Percentiles rank a stretch among this genome's conserved stretches.
Evolutionary conservation across 129 eudicot genomes (phyloP).

Genomic region (Erigeron canadensis): DNA sequence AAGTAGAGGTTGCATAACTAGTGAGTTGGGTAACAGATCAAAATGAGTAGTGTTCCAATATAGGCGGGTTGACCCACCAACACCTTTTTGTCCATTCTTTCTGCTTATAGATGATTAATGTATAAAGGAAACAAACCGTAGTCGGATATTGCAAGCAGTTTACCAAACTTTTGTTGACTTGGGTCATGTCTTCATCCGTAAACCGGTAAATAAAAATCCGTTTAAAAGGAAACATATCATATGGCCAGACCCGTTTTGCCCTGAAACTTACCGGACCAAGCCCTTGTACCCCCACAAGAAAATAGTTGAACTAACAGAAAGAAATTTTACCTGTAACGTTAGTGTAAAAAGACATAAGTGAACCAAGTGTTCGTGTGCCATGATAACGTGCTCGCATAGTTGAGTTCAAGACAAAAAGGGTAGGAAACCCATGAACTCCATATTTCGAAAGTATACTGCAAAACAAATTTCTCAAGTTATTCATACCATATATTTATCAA

Average conservation of each 20-base stretch:
- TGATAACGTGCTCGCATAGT: conserved; percentile 81
- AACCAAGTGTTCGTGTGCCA: conserved; percentile 69
- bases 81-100: neutral
- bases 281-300: neutral
- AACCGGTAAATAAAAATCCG: neutral
- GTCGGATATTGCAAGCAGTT: too few relatives aligned
- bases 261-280: neutral
- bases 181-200: neutral
- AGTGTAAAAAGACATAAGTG: conserved; percentile 64
- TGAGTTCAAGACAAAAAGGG: conserved; percentile 73
- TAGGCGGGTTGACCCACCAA: neutral
- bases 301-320: neutral
- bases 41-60: neutral
- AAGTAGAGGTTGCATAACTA: neutral
- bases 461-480: neutral
- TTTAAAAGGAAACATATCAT: neutral
- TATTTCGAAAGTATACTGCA: conserved; percentile 85
- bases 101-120: neutral
- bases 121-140: too few relatives aligned
- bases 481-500: neutral
- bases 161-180: too few relatives aligned
- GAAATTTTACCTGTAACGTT: conserved; percentile 56
- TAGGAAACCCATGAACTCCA: conserved; percentile 92
- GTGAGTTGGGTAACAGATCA: neutral
- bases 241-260: neutral